Percentiles rank a stretch among this genome's conserved stretches.
phyloP scores from a whole-genome alignment of 495 filamentous ascomycete genomes.

The Penicillium atrosanguineum region DNA sequence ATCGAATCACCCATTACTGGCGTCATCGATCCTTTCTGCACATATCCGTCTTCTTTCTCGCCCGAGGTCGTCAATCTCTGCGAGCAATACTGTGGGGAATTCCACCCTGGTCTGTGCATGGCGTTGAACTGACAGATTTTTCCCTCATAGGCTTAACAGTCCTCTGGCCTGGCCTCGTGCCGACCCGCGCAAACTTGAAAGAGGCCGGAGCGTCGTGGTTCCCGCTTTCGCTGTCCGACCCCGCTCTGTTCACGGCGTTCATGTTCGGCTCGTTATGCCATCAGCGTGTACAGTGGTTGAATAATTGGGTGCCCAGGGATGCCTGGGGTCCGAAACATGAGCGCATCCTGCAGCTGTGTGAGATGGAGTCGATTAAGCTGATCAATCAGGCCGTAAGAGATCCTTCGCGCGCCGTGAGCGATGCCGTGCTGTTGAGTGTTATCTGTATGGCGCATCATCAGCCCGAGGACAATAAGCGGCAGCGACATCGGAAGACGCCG shows the following conservation, averaged over 20 bases:
- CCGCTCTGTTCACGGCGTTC: conserved; percentile 38
- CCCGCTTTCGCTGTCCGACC: conserved; percentile 33
- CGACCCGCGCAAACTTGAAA: conserved; percentile 8
- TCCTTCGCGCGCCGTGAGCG: conserved; percentile 29
- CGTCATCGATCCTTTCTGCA: conserved; percentile 33
- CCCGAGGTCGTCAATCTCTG: conserved; percentile 24
- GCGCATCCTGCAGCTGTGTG: conserved; percentile 28
- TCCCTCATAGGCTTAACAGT: conserved; percentile 21
- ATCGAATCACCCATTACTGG: conserved; percentile 27
- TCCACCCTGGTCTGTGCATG: not conserved
- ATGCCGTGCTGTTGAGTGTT: conserved; percentile 39
- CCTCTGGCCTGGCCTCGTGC: conserved; percentile 38
- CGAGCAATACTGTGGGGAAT: conserved; percentile 23
- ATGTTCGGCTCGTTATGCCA: conserved; percentile 41
- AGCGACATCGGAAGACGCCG: conserved; percentile 21
- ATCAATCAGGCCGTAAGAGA: conserved; percentile 35
- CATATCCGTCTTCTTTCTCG: conserved; percentile 23
- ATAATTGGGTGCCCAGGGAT: conserved; percentile 21
- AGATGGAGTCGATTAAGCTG: conserved; percentile 38
- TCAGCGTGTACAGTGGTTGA: conserved; percentile 37
- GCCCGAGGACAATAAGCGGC: conserved; percentile 15
- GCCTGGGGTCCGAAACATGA: conserved; percentile 26
- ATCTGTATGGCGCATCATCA: conserved; percentile 44
- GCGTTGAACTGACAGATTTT: not conserved
- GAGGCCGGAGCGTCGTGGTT: conserved; percentile 29